Conservation (phyloP, 176 grass and related monocot genomes). For the Pharus latifolius region DNA sequence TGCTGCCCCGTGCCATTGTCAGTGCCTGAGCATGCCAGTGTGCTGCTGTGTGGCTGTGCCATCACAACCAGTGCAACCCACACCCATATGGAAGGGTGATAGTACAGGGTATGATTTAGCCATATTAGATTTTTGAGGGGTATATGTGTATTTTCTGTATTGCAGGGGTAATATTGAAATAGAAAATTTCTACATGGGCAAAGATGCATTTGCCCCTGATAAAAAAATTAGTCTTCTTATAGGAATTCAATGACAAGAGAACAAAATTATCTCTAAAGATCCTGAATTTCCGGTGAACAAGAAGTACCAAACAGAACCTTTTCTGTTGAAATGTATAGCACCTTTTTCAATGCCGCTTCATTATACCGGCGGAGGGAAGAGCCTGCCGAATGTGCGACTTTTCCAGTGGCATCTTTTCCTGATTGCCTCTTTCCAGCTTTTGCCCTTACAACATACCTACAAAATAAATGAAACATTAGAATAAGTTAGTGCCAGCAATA, state of each 20-base stretch:
- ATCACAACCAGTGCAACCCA: too few relatives aligned
- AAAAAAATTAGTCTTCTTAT: neutral
- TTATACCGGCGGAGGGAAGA: constrained; percentile 81
- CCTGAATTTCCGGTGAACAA: neutral
- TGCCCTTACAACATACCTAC: constrained; percentile 96
- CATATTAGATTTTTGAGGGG: too few relatives aligned
- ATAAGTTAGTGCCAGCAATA: neutral
- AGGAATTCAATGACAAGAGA: neutral
- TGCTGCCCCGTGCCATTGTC: too few relatives aligned
- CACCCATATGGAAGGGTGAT: too few relatives aligned
- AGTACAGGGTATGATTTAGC: too few relatives aligned
- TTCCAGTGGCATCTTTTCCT: constrained; percentile 89
- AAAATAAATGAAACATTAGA: neutral
- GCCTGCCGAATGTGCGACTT: constrained; percentile 83
- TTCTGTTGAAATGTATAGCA: constrained; percentile 8
- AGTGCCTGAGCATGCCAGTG: too few relatives aligned
- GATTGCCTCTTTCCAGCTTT: constrained; percentile 95
- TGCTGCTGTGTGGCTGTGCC: too few relatives aligned
- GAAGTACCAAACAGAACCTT: neutral
- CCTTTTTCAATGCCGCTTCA: constrained; percentile 90
- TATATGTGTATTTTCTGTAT: too few relatives aligned
- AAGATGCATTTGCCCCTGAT: too few relatives aligned
- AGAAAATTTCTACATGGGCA: too few relatives aligned
- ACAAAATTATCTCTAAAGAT: neutral
- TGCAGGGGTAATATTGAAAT: too few relatives aligned